Evolutionary conservation across 805 yeast genomes (phyloP), one percentile per base, ranked within the genome.

Genomic region (Ogataea zsoltii): DNA sequence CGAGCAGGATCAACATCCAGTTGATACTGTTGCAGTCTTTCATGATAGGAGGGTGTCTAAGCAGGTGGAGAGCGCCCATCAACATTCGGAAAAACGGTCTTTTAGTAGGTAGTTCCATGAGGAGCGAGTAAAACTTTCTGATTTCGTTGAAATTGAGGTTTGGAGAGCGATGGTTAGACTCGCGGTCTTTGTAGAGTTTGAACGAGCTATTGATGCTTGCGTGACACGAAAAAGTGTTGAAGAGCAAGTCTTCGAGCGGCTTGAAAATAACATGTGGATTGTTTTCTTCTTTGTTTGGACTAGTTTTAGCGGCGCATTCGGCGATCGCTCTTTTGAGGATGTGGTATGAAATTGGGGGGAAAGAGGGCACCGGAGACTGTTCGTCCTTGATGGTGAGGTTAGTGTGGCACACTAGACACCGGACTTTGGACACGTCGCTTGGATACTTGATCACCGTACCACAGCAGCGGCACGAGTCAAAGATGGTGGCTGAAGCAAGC

Each of bases 1-100:
- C 91, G 41, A 85, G 63, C 11, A 88, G 65, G 3, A 88, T 78
- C 14, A 88, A 63, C 1, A 88, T 54, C 84, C 88, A 86, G 35
- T 69, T 61, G 23, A 82, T 61, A 16, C 77, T 70, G 1, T 64
- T 53, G 0, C 83, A 75, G 11, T 70, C 65, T 7, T 69, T 60
- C 33, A 70, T 49, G 0, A 58, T 58, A 5, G 71, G 68, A 1
- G 82, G 81, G 21, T 81, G 71, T 46, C 75, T 79, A 17, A 88
- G 63, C 2, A 82, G 66, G 6, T 72, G 71, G 36, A 76, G 66
- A 2, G 79, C 74, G 0, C 83, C 78, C 4, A 68, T 54, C 15
- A 88, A 60, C 29, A 89, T 70, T 40, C 70, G 73, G 50, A 69
- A 76, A 44, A 80, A 70, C 0, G 92, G 92, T 43, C 78, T 68